Evolutionary conservation across 257 asterid species (phyloP).

Genomic region (Gentiana macrophylla): DNA sequence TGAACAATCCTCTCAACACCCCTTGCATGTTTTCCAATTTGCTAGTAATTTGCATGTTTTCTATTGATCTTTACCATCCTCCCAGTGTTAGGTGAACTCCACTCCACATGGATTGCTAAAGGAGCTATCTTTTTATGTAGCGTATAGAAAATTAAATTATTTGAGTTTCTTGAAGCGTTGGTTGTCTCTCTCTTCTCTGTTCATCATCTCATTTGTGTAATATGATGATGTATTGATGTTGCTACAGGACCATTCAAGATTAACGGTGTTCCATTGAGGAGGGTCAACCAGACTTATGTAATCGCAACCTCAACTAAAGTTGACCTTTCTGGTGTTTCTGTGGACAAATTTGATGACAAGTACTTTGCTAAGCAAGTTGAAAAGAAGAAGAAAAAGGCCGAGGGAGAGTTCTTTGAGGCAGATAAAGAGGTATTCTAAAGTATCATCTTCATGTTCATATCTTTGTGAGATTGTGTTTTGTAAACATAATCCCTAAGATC

Average conservation of each 20-base stretch:
- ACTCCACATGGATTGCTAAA: too few species aligned
- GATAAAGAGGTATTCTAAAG: conserved; percentile 32
- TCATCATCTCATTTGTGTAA: background rate
- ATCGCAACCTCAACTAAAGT: conserved; percentile 60
- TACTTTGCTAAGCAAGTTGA: conserved; percentile 54
- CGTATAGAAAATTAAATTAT: background rate
- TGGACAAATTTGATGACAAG: conserved; percentile 46
- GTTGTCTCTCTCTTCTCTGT: background rate
- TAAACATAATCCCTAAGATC: background rate
- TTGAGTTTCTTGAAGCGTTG: background rate
- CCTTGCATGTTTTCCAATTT: too few species aligned
- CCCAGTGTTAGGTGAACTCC: too few species aligned
- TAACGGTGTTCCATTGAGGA: conserved; percentile 63
- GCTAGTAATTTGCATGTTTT: too few species aligned
- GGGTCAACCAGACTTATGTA: conserved; percentile 59
- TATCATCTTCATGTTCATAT: background rate
- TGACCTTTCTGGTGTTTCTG: conserved; percentile 34
- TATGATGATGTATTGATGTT: background rate
- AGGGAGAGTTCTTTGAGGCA: conserved; percentile 43
- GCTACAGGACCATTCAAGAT: conserved; percentile 48
- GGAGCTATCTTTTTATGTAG: background rate
- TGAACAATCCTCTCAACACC: too few species aligned
- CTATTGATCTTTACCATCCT: too few species aligned
- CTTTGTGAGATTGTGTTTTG: too few species aligned
- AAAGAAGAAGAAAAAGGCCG: conserved; percentile 45